These are phyloP conservation scores for Hymenoscyphus albidus DNA, from an alignment of 2,329 filamentous ascomycete genomes.

Conservation along the genomic window DNA sequence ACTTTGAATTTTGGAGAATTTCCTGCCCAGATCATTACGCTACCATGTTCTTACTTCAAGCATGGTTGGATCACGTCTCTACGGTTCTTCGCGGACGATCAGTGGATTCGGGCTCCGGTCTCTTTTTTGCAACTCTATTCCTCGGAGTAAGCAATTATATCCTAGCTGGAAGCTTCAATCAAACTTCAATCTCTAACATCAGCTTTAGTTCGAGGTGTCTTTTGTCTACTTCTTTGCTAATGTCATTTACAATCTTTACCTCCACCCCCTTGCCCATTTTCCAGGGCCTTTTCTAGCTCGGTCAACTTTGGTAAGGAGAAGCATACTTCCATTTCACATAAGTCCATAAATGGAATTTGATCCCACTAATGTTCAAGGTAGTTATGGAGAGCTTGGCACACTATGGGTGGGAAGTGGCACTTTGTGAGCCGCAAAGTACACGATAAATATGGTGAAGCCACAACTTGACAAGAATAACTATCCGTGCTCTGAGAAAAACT, in stretches of 20 bases:
- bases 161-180: background rate
- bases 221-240: background rate
- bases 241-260: conserved; percentile 9
- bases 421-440: background rate
- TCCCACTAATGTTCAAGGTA: background rate
- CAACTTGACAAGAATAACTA: background rate
- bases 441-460: background rate
- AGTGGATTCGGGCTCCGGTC: background rate
- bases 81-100: background rate
- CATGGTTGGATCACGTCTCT: background rate
- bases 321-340: background rate
- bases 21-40: background rate
- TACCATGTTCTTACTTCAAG: background rate
- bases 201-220: background rate
- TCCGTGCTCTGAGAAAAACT: background rate
- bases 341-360: background rate
- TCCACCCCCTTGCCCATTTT: conserved; percentile 3
- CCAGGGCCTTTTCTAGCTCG: background rate
- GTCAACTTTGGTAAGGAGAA: background rate
- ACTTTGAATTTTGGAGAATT: background rate
- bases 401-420: background rate
- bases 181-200: background rate
- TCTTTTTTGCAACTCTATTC: background rate
- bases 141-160: background rate
- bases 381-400: background rate